Evolutionary conservation across 2,329 filamentous ascomycete species (phyloP), one percentile per base, ranked within the genome.

Genomic region (Xenosphaeropsis pyriputrescens): DNA sequence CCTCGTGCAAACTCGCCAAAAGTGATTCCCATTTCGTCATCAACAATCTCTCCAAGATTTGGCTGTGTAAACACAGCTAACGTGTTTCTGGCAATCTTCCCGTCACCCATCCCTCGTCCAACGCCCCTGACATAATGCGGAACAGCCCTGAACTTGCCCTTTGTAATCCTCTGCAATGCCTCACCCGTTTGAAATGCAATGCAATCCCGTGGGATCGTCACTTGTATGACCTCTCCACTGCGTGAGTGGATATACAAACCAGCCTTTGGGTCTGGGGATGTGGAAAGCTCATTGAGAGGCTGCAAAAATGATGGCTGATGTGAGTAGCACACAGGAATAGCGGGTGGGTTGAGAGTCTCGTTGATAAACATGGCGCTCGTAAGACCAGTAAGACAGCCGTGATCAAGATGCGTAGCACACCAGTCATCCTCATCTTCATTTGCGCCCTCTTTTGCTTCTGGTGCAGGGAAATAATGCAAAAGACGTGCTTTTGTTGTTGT

Each of bases 321-420:
- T 13, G 47, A 40, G 35, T 52, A 49, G 5, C 29, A 38, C 16
- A 53, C 43, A 6, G 59, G 52, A n/a, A 56, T 42, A 15, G 39
- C 38, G 32, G 60, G 57, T 5, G 54, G 43, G 18, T 63, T 50
- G 8, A 54, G 55, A 1, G 61, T 60, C 61, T 96, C 89, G 53
- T 96, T 85, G 44, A 96, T 70, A 57, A 93, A 96, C 86, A 96
- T 94, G 47, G 89, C 88, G 2, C 82, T 89, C 0, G 91, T 98
- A 26, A 98, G 68, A 12, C 88, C 89, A 0, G 91, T 98, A 22
- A 98, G 68, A 55, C 89, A 96, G 32, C 91, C 86, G 51, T 95
- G 86, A 57, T 96, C 89, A 40, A 91, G 65, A 56, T 91, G 83
- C 1, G 81, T 85, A 3, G 86, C 84, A 57, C 89, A 98, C 91